Evolutionary conservation across 2,329 filamentous ascomycete species (phyloP).

Genomic region (Trichophyton verrucosum): DNA sequence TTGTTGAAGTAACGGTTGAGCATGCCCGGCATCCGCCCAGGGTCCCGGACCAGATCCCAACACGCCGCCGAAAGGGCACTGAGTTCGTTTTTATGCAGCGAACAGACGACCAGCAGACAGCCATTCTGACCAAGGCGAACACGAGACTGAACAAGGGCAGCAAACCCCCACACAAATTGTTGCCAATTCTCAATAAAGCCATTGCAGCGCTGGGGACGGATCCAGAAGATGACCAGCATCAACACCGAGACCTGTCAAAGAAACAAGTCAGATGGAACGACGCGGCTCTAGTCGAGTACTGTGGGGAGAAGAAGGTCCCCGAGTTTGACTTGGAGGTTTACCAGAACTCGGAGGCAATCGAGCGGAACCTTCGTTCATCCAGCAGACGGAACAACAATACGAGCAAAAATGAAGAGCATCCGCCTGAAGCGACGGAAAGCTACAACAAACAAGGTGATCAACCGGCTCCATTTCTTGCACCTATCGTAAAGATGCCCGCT

Average conservation of each 20-base stretch:
- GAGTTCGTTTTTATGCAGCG: slow-evolving; percentile 34
- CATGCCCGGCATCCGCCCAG: slow-evolving; percentile 16
- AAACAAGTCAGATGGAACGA: slow-evolving; percentile 6
- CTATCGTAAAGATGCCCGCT: slow-evolving; percentile 14
- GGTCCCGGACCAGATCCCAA: slow-evolving; percentile 29
- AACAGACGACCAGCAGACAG: slow-evolving; percentile 31
- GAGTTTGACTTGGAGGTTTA: slow-evolving; percentile 15
- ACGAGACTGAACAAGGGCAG: slow-evolving; percentile 32
- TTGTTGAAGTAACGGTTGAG: background rate
- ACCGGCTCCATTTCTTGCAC: slow-evolving; percentile 9
- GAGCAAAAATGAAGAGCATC: slow-evolving; percentile 15
- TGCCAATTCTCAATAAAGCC: slow-evolving; percentile 8
- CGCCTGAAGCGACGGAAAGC: slow-evolving; percentile 12
- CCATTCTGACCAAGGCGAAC: slow-evolving; percentile 31
- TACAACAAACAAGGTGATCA: background rate
- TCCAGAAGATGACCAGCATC: background rate
- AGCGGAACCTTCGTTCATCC: slow-evolving; percentile 14
- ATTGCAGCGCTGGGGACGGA: slow-evolving; percentile 9
- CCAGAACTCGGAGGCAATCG: slow-evolving; percentile 4
- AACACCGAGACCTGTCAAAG: slow-evolving; percentile 17
- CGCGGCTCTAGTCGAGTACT: slow-evolving; percentile 6
- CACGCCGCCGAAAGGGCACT: slow-evolving; percentile 33
- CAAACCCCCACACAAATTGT: slow-evolving; percentile 22
- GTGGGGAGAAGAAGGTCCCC: slow-evolving; percentile 9
- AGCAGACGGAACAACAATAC: slow-evolving; percentile 16